Evolutionary conservation across 2,329 filamentous ascomycete genomes (phyloP), one percentile per base, ranked within the genome.

Genomic region (Trichoderma harzianum): DNA sequence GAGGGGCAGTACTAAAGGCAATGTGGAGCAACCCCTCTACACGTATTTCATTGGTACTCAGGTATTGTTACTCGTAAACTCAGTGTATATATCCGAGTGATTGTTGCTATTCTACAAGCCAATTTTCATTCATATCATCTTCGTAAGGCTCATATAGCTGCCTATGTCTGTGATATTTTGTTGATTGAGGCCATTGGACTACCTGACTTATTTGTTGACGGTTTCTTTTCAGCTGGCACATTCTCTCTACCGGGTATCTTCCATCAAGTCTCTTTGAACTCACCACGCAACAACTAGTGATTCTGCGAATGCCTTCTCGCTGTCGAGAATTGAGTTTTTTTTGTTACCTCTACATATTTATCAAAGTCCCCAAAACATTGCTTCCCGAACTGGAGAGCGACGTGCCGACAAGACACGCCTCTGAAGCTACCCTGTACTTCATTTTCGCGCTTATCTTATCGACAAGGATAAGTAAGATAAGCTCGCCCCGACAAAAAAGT

Each of bases 401-500:
- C n/a, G 47, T 14, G 21, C 11, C 47, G 21, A 53, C 2, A 21
- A 51, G 39, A 5, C 43, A 51, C 10, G 7, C 43, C 10, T n/a
- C n/a, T 51, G 43, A 21, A 51, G n/a, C 55, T 61, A 69, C 66
- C 66, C 66, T 69, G 14, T 24, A 68, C 3, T 32, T 5, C 12
- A 26, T 10, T 7, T 30, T 43, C 5, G 10, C 26, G 7, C 47
- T 7, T 39, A 47, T 21, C 66, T 43, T 69, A 69, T 47, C 26
- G 66, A 61, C 58, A 69, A 69, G 55, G 66, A 61, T 69, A 69
- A 69, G 66, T 69, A 69, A 69, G 66, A 69, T 69, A 69, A 51
- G 12, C 1, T 2, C 3, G 28, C n/a, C 26, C 36, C 26, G 34
- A 61, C 18, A 66, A 71, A 71, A 71, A 71, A 71, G 69, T 71